Percentiles rank a stretch among this genome's conserved stretches.
phyloP scores from a whole-genome alignment of 495 filamentous ascomycete species.

The Copromyces sp. region DNA sequence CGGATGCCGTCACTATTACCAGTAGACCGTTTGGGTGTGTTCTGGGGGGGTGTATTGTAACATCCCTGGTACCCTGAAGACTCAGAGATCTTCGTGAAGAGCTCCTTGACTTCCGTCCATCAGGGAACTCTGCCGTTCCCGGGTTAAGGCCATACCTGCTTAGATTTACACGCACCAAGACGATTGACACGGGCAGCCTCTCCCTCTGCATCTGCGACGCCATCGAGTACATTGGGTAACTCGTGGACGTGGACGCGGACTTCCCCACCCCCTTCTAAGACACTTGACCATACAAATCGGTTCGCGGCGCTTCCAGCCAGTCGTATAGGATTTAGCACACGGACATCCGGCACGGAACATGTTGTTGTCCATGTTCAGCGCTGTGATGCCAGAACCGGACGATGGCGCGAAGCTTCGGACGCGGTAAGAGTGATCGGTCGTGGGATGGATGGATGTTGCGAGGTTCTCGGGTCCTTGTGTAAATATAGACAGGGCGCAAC shows the following conservation, averaged over 20 bases:
- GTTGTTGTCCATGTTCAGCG: not conserved
- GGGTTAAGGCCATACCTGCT: not conserved
- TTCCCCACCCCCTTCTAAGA: not conserved
- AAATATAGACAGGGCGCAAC: not conserved
- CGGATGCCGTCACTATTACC: not conserved
- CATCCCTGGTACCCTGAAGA: not conserved
- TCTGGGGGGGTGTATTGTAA: not conserved
- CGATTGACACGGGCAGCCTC: not conserved
- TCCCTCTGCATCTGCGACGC: not conserved
- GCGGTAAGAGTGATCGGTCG: not conserved
- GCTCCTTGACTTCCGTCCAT: not conserved
- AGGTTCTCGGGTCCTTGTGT: not conserved
- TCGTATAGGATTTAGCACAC: not conserved
- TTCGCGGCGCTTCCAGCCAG: not conserved
- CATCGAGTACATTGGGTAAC: not conserved
- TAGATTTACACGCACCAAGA: not conserved
- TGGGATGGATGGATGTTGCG: not conserved
- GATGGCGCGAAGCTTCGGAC: not conserved
- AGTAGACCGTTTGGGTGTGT: not conserved
- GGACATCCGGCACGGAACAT: not conserved
- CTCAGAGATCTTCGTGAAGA: not conserved
- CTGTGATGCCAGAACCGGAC: not conserved
- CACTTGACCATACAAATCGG: not conserved
- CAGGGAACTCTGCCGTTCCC: not conserved
- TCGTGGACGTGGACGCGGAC: not conserved